These are phyloP conservation scores for Akanthomyces uredinophilus DNA, from an alignment of 2,329 filamentous ascomycete species.

Conservation along the genomic window DNA sequence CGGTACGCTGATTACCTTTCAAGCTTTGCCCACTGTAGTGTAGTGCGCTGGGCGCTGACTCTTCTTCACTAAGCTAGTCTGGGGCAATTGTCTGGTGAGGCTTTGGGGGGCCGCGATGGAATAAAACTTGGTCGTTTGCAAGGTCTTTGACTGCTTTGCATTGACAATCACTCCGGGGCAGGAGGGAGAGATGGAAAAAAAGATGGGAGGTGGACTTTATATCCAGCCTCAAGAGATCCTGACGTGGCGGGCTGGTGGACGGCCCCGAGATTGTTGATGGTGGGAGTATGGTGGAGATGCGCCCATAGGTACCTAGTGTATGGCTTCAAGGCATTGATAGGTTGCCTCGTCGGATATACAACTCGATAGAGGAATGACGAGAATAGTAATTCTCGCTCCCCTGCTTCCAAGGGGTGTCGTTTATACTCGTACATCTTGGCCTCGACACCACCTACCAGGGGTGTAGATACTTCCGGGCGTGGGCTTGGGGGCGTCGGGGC, in stretches of 20 bases:
- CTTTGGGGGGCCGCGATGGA: not conserved
- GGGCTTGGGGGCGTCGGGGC: not conserved
- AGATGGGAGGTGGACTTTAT: not conserved
- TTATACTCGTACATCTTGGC: not conserved
- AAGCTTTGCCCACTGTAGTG: not conserved
- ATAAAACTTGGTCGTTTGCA: no score
- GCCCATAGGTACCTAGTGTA: not conserved
- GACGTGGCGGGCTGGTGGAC: not conserved
- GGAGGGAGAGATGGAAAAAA: not conserved
- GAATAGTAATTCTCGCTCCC: not conserved
- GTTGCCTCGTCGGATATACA: not conserved
- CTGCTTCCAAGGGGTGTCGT: not conserved
- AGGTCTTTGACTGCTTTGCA: no score
- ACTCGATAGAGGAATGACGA: not conserved
- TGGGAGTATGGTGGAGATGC: not conserved
- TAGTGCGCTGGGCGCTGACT: not conserved
- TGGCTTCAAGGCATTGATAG: not conserved
- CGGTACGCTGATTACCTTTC: not conserved
- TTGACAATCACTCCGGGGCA: not conserved
- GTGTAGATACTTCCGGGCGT: not conserved
- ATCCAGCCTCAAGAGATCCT: not conserved
- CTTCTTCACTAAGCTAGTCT: not conserved
- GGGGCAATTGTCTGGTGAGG: not conserved
- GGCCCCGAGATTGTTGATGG: not conserved
- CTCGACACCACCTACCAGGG: not conserved